These are phyloP conservation scores for Mucor lusitanicus DNA, from an alignment of 371 early-diverging fungal species.

Conservation along the genomic window DNA sequence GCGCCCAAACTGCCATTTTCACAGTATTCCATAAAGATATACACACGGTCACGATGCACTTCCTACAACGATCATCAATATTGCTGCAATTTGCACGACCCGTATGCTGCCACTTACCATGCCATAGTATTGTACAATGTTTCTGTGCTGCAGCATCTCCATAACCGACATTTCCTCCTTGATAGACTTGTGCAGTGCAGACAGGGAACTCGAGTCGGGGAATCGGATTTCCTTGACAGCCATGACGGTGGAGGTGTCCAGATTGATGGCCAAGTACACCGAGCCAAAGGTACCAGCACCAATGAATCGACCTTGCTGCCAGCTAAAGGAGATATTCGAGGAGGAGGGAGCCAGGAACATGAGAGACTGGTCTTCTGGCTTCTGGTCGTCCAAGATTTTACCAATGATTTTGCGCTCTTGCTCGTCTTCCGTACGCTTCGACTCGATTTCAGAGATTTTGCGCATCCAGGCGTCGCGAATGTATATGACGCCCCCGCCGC, in stretches of 20 bases:
- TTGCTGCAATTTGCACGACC: too few species aligned
- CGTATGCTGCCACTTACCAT: conserved; percentile 45
- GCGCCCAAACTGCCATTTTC: conserved; percentile 81
- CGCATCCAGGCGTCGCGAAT: conserved; percentile 61
- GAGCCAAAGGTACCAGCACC: conserved; percentile 91
- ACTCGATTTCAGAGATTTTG: conserved; percentile 55
- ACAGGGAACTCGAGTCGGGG: conserved; percentile 72
- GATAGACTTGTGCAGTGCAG: conserved; percentile 72
- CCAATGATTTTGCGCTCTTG: conserved; percentile 69
- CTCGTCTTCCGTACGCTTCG: conserved; percentile 48
- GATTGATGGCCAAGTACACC: conserved; percentile 82
- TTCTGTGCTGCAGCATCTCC: conserved; percentile 87
- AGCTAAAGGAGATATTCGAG: conserved; percentile 76
- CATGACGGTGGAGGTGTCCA: conserved; percentile 87
- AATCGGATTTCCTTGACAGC: conserved; percentile 94
- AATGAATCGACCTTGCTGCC: conserved; percentile 87
- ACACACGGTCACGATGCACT: conserved; percentile 88
- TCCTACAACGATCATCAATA: conserved; percentile 62
- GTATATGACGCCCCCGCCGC: conserved; percentile 43
- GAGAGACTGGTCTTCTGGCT: conserved; percentile 79
- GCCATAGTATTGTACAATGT: conserved; percentile 89
- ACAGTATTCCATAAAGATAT: conserved; percentile 95
- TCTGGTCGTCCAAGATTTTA: conserved; percentile 76
- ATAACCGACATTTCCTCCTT: conserved; percentile 91
- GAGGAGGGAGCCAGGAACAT: conserved; percentile 76